Evolutionary conservation across 352 stramenopile species (phyloP).

Genomic region (Phytophthora pistaciae): DNA sequence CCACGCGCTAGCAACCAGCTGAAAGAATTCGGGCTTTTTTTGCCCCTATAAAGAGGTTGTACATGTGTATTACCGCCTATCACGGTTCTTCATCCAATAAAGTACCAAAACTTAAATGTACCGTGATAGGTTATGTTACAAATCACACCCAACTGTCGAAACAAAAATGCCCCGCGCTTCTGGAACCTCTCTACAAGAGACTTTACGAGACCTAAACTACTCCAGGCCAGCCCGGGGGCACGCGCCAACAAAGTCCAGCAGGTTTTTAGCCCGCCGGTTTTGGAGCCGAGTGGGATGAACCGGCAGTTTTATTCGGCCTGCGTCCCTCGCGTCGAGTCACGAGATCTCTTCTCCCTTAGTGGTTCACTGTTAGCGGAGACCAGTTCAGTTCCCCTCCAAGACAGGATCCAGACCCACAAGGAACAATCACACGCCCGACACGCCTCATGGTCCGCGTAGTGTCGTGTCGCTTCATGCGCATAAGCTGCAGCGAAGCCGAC

Average conservation of each 20-base stretch:
- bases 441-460: conserved; percentile 13
- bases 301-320: background rate
- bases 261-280: background rate
- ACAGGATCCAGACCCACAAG: background rate
- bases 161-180: background rate
- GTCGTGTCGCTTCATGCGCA: conserved; percentile 34
- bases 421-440: background rate
- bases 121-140: background rate
- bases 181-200: background rate
- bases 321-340: background rate
- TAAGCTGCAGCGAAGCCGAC: conserved; percentile 34
- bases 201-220: background rate
- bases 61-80: background rate
- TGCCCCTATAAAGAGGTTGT: background rate
- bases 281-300: background rate
- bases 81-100: background rate
- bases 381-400: background rate
- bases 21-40: background rate
- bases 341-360: background rate
- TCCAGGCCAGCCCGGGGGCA: too few relatives aligned
- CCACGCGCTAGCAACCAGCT: background rate
- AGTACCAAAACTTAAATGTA: background rate
- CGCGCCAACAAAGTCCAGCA: background rate
- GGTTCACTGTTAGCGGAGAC: background rate
- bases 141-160: background rate